Evolutionary conservation across 2,329 filamentous ascomycete genomes (phyloP).

Genomic region (Cucurbitaria berberidis): DNA sequence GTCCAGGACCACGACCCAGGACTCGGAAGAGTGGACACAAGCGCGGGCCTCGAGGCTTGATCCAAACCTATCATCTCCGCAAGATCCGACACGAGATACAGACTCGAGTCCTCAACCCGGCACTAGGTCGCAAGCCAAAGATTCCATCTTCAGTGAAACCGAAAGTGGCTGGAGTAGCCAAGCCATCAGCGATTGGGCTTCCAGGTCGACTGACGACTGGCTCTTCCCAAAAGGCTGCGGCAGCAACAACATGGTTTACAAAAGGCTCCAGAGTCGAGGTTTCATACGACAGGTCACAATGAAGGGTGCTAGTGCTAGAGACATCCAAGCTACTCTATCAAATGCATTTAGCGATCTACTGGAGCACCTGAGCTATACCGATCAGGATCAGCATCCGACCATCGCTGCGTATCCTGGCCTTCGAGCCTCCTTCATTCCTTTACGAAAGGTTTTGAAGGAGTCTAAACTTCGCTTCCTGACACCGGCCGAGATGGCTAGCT

Average conservation of each 20-base stretch:
- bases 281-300: constrained; percentile 70
- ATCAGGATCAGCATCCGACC: constrained; percentile 34
- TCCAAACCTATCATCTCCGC: constrained; percentile 7
- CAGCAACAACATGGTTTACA: constrained; percentile 67
- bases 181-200: constrained; percentile 58
- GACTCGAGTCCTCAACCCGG: constrained; percentile 32
- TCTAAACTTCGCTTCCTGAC: constrained; percentile 73
- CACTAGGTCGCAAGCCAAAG: constrained; percentile 14
- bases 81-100: constrained; percentile 20
- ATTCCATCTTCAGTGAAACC: constrained; percentile 30
- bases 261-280: constrained; percentile 76
- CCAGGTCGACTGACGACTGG: constrained; percentile 60
- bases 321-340: constrained; percentile 69
- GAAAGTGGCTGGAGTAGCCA: constrained; percentile 58
- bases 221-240: constrained; percentile 72
- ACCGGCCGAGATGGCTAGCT: constrained; percentile 74
- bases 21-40: constrained; percentile 57
- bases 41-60: constrained; percentile 25
- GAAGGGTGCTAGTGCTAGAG: constrained; percentile 68
- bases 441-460: constrained; percentile 77
- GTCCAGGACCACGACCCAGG: constrained; percentile 46
- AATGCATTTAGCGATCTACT: constrained; percentile 65
- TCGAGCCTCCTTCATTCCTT: constrained; percentile 72
- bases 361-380: constrained; percentile 41
- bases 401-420: constrained; percentile 60